A percentile compares a stretch with the other conserved stretches of the same genome.
phyloP scores from a whole-genome alignment of 441 rosid genomes.

The Melastoma candidum region DNA sequence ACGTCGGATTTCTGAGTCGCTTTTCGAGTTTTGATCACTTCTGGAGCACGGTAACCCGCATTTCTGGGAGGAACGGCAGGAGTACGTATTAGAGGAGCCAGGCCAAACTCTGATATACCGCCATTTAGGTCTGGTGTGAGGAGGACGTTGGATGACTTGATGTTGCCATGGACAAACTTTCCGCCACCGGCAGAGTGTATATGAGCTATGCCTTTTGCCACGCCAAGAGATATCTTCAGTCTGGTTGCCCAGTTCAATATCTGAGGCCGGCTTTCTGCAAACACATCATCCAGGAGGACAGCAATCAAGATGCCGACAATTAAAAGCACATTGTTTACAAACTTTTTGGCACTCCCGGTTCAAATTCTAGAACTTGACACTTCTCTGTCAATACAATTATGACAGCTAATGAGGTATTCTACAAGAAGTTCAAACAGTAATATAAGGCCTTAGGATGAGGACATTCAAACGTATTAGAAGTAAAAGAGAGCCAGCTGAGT shows the following conservation, averaged over 20 bases:
- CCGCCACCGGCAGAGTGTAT: constrained; percentile 15
- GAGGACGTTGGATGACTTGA: constrained; percentile 59
- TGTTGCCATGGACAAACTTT: constrained; percentile 58
- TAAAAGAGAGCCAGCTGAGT: constrained; percentile 2
- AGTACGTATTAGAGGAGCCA: constrained; percentile 44
- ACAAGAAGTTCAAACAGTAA: no score
- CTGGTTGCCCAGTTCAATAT: constrained; percentile 13
- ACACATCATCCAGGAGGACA: not conserved
- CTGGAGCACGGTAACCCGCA: constrained; percentile 64
- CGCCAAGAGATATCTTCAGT: constrained; percentile 15
- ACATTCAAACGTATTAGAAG: not conserved
- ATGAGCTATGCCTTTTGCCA: constrained; percentile 19
- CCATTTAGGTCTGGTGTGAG: constrained; percentile 42
- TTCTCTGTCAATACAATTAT: not conserved
- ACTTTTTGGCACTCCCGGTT: no score
- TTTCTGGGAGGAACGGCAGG: constrained; percentile 42
- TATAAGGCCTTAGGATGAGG: no score
- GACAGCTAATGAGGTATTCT: no score
- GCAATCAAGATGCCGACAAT: not conserved
- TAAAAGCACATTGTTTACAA: not conserved
- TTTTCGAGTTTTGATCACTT: constrained; percentile 46
- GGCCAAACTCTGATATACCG: constrained; percentile 56
- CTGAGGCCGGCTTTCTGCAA: constrained; percentile 8
- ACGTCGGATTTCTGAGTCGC: constrained; percentile 47
- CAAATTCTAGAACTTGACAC: not conserved